A percentile compares a stretch with the other conserved stretches of the same genome.
These are phyloP conservation scores for Prunus dulcis DNA, from an alignment of 306 rosid species.

Conservation along the genomic window DNA sequence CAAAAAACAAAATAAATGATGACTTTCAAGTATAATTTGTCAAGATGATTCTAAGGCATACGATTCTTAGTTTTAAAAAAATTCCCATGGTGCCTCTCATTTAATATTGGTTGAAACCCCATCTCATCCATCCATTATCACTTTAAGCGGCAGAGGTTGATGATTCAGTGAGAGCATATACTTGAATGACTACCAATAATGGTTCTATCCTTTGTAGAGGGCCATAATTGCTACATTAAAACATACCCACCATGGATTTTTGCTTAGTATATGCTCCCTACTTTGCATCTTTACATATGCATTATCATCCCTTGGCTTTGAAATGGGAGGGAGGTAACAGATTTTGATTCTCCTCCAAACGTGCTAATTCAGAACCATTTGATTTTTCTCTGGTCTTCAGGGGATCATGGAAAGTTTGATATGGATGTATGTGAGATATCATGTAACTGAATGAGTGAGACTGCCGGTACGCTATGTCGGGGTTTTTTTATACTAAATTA, in stretches of 20 bases:
- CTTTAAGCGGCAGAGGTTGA: conserved; percentile 14
- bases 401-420: conserved; percentile 1
- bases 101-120: background rate
- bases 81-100: background rate
- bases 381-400: background rate
- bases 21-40: background rate
- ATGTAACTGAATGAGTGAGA: background rate
- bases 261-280: conserved; percentile 4
- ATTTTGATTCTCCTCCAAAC: conserved; percentile 12
- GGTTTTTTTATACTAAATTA: background rate
- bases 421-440: background rate
- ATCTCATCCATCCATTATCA: conserved; percentile 32
- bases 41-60: conserved; percentile 37
- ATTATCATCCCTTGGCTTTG: conserved; percentile 5
- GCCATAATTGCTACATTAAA: background rate
- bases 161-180: conserved; percentile 49
- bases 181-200: conserved; percentile 6
- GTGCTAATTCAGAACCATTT: background rate
- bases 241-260: conserved; percentile 16
- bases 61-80: conserved; percentile 31
- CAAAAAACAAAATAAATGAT: background rate
- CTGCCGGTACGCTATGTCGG: background rate
- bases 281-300: conserved; percentile 20
- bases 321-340: background rate
- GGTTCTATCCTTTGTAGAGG: conserved; percentile 1